Evolutionary conservation across 441 rosid genomes (phyloP).

Genomic region (Gossypium trilobum): DNA sequence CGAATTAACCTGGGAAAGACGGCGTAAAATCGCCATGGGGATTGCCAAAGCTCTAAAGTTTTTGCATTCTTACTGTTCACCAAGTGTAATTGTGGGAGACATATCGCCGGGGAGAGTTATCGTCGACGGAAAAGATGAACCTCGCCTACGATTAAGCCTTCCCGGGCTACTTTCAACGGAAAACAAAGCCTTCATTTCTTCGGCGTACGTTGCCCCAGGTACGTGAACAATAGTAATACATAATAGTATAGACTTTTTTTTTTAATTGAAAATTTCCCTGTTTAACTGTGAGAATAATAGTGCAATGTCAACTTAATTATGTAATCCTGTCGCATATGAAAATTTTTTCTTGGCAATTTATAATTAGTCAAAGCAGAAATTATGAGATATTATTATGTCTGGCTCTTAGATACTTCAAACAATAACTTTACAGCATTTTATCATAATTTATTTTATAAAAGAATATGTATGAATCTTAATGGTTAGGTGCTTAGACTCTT

Average conservation of each 20-base stretch:
- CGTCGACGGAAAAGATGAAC: constrained; percentile 41
- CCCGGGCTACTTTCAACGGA: constrained; percentile 25
- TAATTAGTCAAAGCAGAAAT: constrained; percentile 10
- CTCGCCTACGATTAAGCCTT: constrained; percentile 37
- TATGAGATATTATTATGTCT: constrained; percentile 9
- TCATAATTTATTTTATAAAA: too few species aligned
- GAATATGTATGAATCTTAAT: too few species aligned
- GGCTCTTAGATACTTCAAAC: constrained; percentile 5
- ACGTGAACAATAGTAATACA: background rate
- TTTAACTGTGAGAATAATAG: background rate
- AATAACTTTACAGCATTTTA: background rate
- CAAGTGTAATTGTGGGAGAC: constrained; percentile 26
- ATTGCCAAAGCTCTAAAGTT: constrained; percentile 51
- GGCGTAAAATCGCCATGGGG: constrained; percentile 48
- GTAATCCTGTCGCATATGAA: constrained; percentile 6
- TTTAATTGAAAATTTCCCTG: background rate
- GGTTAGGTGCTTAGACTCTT: background rate
- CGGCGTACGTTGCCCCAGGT: constrained; percentile 62
- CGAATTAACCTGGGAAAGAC: constrained; percentile 50
- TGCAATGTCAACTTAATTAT: background rate
- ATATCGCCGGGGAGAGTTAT: constrained; percentile 47
- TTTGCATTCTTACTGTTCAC: constrained; percentile 41
- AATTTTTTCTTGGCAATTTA: background rate
- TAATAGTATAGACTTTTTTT: background rate
- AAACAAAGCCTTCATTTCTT: constrained; percentile 28